Conservation (phyloP, 2,329 filamentous ascomycete genomes). For the Apiospora pterosperma region DNA sequence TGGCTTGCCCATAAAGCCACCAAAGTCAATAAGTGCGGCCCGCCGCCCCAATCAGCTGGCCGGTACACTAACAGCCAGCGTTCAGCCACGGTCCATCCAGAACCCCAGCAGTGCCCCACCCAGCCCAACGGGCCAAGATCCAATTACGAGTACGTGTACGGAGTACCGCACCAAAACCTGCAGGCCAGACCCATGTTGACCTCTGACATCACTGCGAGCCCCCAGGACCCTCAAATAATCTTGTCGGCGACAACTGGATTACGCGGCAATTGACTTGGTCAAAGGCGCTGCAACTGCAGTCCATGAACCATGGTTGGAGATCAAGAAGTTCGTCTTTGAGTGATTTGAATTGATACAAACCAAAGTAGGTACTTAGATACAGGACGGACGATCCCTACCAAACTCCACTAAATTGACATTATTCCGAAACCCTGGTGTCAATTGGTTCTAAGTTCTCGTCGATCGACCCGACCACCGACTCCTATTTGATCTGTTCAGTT, state of each 20-base stretch:
- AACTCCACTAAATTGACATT: conserved; percentile 3
- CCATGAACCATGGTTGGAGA: not conserved
- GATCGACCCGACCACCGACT: no score
- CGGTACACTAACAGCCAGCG: no score
- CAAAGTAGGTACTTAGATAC: no score
- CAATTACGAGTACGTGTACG: not conserved
- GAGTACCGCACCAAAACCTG: not conserved
- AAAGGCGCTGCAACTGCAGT: not conserved
- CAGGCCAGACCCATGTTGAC: not conserved
- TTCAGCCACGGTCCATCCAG: no score
- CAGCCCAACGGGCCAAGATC: not conserved
- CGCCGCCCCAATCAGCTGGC: no score
- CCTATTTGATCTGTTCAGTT: not conserved
- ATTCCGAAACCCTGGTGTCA: not conserved
- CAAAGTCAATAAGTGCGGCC: no score
- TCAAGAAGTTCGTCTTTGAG: not conserved
- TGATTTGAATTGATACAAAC: not conserved
- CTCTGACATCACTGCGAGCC: conserved; percentile 1
- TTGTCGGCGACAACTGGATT: not conserved
- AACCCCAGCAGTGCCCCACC: no score
- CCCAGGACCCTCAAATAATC: not conserved
- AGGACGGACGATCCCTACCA: not conserved
- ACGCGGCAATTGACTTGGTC: not conserved
- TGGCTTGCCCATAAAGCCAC: no score
- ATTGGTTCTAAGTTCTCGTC: not conserved